A percentile compares a stretch with the other conserved stretches of the same genome.
phyloP scores from a whole-genome alignment of 345 rosid genomes.

The Raphanus sativus region DNA sequence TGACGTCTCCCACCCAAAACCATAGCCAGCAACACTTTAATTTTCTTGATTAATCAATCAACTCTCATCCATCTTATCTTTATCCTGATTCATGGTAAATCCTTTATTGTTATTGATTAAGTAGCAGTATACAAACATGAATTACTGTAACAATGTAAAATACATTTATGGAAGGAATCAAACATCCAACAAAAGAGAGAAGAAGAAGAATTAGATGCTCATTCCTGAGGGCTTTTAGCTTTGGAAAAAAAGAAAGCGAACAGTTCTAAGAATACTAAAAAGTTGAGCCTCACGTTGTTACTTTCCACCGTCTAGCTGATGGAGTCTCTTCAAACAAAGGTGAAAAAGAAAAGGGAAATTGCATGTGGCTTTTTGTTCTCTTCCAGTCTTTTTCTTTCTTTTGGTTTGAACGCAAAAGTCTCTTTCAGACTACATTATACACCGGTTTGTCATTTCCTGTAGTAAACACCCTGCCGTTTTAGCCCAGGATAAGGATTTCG shows the following conservation, averaged over 20 bases:
- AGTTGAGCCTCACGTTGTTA: not conserved
- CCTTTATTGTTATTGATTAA: not conserved
- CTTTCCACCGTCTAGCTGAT: not conserved
- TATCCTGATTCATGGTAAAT: not conserved
- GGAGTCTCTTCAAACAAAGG: slow-evolving; percentile 6
- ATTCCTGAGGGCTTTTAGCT: slow-evolving; percentile 3
- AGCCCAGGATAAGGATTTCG: not conserved
- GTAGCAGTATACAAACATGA: not conserved
- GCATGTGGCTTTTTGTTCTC: slow-evolving; percentile 3
- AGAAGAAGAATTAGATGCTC: slow-evolving; percentile 21
- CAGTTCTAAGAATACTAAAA: not conserved
- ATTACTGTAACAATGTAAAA: not conserved
- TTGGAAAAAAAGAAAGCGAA: slow-evolving; percentile 11
- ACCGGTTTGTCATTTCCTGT: not conserved
- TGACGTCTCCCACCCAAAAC: slow-evolving; percentile 17
- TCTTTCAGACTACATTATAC: not conserved
- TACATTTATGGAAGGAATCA: slow-evolving; percentile 11
- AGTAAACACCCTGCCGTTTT: slow-evolving; percentile 20
- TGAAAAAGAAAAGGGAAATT: not conserved
- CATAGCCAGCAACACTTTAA: not conserved
- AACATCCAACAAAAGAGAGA: slow-evolving; percentile 7
- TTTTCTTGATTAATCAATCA: not conserved
- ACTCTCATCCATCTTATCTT: not conserved
- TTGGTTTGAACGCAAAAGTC: not conserved
- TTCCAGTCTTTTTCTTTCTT: not conserved